Evolutionary conservation across 1,284 basidiomycete genomes (phyloP).

Genomic region (Marasmius oreades): DNA sequence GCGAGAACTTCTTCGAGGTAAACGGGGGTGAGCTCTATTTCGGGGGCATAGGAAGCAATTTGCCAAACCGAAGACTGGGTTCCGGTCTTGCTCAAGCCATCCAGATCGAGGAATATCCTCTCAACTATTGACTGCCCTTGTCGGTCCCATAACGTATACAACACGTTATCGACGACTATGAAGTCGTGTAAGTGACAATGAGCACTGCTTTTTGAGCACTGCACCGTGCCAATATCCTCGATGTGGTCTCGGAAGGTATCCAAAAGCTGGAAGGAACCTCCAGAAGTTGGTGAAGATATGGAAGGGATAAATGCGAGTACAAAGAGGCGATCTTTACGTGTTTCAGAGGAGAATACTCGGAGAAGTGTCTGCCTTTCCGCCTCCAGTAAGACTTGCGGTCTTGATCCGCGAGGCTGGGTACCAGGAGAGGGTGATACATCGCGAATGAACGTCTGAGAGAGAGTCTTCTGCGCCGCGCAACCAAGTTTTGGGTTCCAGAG

Average conservation of each 20-base stretch:
- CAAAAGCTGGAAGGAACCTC: constrained; percentile 69
- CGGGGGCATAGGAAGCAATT: constrained; percentile 51
- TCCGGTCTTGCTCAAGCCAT: constrained; percentile 20
- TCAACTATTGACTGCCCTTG: constrained; percentile 75
- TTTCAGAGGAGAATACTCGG: constrained; percentile 45
- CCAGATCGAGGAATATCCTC: constrained; percentile 42
- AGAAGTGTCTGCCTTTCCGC: constrained; percentile 58
- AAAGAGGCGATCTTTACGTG: constrained; percentile 43
- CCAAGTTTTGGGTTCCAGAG: constrained; percentile 76
- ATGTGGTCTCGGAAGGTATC: constrained; percentile 52
- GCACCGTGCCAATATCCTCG: constrained; percentile 49
- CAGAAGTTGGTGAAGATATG: constrained; percentile 53
- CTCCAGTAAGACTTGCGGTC: constrained; percentile 49
- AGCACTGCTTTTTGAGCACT: constrained; percentile 54
- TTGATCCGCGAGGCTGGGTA: constrained; percentile 29
- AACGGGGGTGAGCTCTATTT: constrained; percentile 78
- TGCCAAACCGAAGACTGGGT: constrained; percentile 42
- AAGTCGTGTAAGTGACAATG: constrained; percentile 78
- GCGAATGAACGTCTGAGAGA: constrained; percentile 36
- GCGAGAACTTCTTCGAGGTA: constrained; percentile 82
- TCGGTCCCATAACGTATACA: constrained; percentile 73
- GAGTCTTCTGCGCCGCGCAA: constrained; percentile 57
- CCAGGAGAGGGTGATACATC: constrained; percentile 32
- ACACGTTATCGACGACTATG: constrained; percentile 43
- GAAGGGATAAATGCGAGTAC: constrained; percentile 69